Conservation (phyloP, 2,329 filamentous ascomycete genomes). For the Apiospora malaysiana region DNA sequence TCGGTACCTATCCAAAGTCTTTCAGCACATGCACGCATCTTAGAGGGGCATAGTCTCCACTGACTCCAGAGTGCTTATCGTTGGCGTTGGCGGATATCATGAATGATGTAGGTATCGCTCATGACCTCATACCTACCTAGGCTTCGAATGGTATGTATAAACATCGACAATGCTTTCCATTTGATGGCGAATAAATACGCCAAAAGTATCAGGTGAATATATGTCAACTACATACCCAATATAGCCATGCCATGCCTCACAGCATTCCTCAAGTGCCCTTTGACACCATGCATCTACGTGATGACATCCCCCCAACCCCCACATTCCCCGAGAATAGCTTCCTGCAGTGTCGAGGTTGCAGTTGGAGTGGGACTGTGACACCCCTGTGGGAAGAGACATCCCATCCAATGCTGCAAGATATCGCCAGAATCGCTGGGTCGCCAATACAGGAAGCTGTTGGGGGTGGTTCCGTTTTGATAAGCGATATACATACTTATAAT, state of each 20-base stretch:
- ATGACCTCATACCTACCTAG: background rate
- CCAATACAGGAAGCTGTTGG: conserved; percentile 8
- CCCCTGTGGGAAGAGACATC: conserved; percentile 7
- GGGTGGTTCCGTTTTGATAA: background rate
- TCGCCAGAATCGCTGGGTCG: conserved; percentile 3
- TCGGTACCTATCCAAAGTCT: background rate
- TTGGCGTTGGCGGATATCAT: background rate
- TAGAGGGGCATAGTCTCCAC: background rate
- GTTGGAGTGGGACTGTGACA: conserved; percentile 1
- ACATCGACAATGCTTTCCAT: background rate
- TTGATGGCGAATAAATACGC: background rate
- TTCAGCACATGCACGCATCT: background rate
- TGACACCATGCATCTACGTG: background rate
- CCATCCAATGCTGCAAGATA: background rate
- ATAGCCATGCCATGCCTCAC: background rate
- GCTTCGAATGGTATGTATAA: background rate
- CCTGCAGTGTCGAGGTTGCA: conserved; percentile 12
- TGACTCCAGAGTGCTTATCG: conserved; percentile 11
- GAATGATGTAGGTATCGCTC: background rate
- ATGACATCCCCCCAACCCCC: conserved; percentile 17
- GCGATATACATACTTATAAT: background rate
- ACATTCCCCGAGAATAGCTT: conserved; percentile 2
- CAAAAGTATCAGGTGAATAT: background rate
- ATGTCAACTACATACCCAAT: background rate
- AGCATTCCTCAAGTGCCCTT: background rate